phyloP scores from a whole-genome alignment of 139 green algal genomes.

The Chlamydomonas applanata region DNA sequence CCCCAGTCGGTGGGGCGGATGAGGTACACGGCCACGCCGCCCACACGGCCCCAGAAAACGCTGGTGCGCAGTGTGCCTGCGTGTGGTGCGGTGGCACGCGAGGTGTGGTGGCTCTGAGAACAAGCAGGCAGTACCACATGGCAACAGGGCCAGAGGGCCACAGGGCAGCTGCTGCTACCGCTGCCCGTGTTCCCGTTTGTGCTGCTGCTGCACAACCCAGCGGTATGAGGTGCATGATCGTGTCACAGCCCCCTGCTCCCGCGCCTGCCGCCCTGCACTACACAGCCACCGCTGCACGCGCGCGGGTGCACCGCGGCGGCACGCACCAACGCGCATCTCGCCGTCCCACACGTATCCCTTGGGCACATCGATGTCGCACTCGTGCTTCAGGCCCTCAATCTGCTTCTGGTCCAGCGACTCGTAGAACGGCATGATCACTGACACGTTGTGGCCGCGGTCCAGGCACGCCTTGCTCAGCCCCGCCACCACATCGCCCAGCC shows the following conservation, averaged over 20 bases:
- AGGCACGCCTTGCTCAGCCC: conserved; percentile 70
- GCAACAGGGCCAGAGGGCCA: no score
- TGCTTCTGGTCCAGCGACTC: conserved; percentile 68
- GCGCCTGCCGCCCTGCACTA: no score
- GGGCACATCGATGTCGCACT: conserved; percentile 75
- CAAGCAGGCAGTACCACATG: not conserved
- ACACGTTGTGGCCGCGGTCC: conserved; percentile 70
- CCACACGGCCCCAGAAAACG: conserved; percentile 48
- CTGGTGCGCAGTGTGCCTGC: conserved; percentile 50
- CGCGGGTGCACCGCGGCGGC: no score
- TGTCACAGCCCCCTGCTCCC: no score
- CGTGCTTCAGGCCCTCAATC: conserved; percentile 69
- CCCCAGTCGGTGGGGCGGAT: conserved; percentile 66
- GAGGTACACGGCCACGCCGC: conserved; percentile 53
- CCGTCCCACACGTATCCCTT: conserved; percentile 76
- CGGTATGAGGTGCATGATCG: no score
- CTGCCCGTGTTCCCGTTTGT: no score
- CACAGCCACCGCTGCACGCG: no score
- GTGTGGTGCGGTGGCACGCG: not conserved
- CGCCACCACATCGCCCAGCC: conserved; percentile 93
- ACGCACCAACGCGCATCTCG: conserved; percentile 42
- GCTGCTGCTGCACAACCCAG: no score
- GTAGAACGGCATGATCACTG: conserved; percentile 89
- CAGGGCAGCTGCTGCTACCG: not conserved
- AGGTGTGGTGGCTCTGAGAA: not conserved